Percentiles rank a stretch among this genome's conserved stretches.
Evolutionary conservation across 352 stramenopile genomes (phyloP).

Genomic region (Peronospora destructor): DNA sequence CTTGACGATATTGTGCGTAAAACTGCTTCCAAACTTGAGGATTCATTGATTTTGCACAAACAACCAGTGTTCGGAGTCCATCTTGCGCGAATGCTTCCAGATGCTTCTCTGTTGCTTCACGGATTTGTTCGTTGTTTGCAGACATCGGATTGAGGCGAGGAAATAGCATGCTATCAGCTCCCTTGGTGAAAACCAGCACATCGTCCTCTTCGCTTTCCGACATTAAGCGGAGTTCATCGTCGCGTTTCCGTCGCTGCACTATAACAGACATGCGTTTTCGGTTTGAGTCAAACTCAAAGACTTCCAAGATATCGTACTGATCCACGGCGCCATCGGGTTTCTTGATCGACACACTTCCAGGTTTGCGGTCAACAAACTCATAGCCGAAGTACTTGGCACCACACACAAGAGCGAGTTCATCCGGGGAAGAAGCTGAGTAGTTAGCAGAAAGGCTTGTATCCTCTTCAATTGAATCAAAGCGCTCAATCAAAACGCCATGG

Average conservation of each 20-base stretch:
- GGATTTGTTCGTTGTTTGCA: constrained; percentile 32
- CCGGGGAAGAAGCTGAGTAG: constrained; percentile 88
- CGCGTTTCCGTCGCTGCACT: constrained; percentile 62
- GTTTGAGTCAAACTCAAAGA: constrained; percentile 91
- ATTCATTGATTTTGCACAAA: constrained; percentile 60
- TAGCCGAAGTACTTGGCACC: constrained; percentile 85
- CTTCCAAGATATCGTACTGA: constrained; percentile 86
- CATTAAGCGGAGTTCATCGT: constrained; percentile 64
- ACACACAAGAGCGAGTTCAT: constrained; percentile 80
- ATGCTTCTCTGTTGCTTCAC: constrained; percentile 51
- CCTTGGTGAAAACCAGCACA: constrained; percentile 72
- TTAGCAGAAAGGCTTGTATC: constrained; percentile 25
- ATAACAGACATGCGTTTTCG: constrained; percentile 85
- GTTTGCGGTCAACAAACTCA: constrained; percentile 67
- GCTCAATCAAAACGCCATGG: constrained; percentile 96
- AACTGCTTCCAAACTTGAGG: constrained; percentile 62
- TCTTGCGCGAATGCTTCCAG: constrained; percentile 81
- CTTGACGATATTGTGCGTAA: constrained; percentile 54
- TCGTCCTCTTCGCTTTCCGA: constrained; percentile 65
- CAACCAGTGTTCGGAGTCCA: constrained; percentile 83
- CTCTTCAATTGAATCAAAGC: constrained; percentile 33
- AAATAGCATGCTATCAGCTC: constrained; percentile 83
- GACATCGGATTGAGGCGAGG: constrained; percentile 47
- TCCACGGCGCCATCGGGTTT: constrained; percentile 50
- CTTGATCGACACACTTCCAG: constrained; percentile 60